Base-by-base conservation (phyloP, 78 protist genomes). In the Dictyostelium firmibasis region DNA sequence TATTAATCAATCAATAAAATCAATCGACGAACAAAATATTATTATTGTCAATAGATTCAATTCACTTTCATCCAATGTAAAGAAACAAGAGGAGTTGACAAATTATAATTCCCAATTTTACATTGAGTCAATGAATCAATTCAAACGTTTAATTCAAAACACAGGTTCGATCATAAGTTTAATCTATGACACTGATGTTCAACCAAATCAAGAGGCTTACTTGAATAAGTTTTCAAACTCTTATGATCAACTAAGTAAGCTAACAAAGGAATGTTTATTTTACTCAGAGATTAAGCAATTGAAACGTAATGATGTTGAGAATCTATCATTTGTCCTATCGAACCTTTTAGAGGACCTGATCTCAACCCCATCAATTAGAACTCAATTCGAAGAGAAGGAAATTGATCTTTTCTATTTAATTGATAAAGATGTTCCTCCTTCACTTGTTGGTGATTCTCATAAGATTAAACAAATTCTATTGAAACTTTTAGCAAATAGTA, bases 171-270 rank as follows among this genome's bases (percentile, higher is more conserved):
- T 86, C 18, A 35, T 86, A 8, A 74, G 84, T 18, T 77, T 86
- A 23, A 14, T 86, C 3, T 75, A 77, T 36, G 92, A 86, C 60
- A 77, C 84, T 0, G 92, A 77, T 60, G 67, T 86, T 35, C 92
- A 86, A 60, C 84, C 85, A n/a, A 60, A 77, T 57, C 92, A 86
- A 86, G 77, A 25, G 18, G 84, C 92, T 6, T 86, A 86, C 16
- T 11, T 86, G 9, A 35, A 77, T 23, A 86, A 77, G 25, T 53
- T 75, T 23, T 35, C 84, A 23, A 86, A 35, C 9, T 47, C 92
- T 4, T 57, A 38, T 35, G 92, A 86, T 3, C 84, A 57, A 25
- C 16, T 86, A 3, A 36, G 8, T 36, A 23, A 27, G 53, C 18
- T 86, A 2, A 44, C 92, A 0, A 86, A 86, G 57, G 92, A 86